phyloP scores from a whole-genome alignment of 179 eudicot genomes.

The Gypsophila paniculata region DNA sequence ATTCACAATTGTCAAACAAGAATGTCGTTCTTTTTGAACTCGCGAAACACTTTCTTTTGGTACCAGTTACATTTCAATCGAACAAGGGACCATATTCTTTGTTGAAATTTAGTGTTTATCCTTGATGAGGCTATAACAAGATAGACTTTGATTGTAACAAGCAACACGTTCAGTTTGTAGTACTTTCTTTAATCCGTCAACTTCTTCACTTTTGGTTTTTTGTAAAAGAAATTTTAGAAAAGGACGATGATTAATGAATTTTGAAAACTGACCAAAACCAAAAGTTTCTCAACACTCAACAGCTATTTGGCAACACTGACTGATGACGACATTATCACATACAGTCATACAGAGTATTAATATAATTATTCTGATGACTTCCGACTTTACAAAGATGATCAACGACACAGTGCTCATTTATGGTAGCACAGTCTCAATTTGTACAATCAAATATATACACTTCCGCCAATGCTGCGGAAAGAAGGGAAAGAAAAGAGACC shows the following conservation, averaged over 20 bases:
- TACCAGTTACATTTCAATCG: too few species aligned
- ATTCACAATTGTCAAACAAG: too few species aligned
- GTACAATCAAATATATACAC: constrained; percentile 39
- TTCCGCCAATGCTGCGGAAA: constrained; percentile 26
- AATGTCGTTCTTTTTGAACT: too few species aligned
- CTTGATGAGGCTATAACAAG: too few species aligned
- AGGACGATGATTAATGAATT: not conserved
- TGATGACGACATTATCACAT: not conserved
- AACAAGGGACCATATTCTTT: too few species aligned
- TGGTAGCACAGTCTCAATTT: constrained; percentile 34
- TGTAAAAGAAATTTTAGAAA: too few species aligned
- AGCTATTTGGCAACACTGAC: not conserved
- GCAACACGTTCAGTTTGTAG: too few species aligned
- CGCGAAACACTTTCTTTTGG: too few species aligned
- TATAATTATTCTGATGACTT: constrained; percentile 26
- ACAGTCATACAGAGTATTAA: not conserved
- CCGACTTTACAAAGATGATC: constrained; percentile 34
- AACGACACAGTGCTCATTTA: constrained; percentile 30
- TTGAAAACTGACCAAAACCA: not conserved
- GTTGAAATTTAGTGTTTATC: too few species aligned
- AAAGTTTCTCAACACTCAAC: not conserved
- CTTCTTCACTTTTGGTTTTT: too few species aligned
- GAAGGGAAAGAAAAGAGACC: not conserved
- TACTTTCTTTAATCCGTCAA: too few species aligned
- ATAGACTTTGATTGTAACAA: too few species aligned